Evolutionary conservation across 371 early-diverging fungal species (phyloP).

Genomic region (Saksenaea oblongispora): DNA sequence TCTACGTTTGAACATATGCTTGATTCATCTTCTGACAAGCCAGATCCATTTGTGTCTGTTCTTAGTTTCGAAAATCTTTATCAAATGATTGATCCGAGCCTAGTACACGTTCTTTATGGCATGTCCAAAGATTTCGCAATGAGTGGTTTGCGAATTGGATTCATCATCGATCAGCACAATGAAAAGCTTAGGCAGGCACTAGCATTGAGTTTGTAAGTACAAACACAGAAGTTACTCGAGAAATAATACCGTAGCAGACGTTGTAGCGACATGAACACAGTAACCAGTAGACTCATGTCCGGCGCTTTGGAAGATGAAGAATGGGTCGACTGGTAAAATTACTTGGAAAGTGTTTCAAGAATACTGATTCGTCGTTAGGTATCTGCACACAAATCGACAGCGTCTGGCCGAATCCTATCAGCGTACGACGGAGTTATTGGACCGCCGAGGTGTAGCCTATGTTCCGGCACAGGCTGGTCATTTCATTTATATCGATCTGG

Average conservation of each 20-base stretch:
- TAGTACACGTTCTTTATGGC: slow-evolving; percentile 75
- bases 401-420: slow-evolving; percentile 56
- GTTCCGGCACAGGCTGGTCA: slow-evolving; percentile 66
- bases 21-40: slow-evolving; percentile 10
- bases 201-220: slow-evolving; percentile 36
- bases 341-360: neutral
- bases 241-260: slow-evolving; percentile 20
- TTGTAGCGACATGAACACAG: slow-evolving; percentile 57
- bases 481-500: slow-evolving; percentile 67
- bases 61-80: slow-evolving; percentile 55
- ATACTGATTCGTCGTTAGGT: slow-evolving; percentile 16
- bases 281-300: slow-evolving; percentile 57
- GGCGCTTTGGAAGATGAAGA: slow-evolving; percentile 55
- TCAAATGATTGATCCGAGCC: slow-evolving; percentile 59
- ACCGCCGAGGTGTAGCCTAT: slow-evolving; percentile 47
- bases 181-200: slow-evolving; percentile 39
- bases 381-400: slow-evolving; percentile 57
- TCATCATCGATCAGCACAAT: slow-evolving; percentile 67
- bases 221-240: neutral
- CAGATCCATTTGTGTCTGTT: slow-evolving; percentile 55
- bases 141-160: slow-evolving; percentile 72
- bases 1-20: slow-evolving; percentile 56
- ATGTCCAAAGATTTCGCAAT: slow-evolving; percentile 80
- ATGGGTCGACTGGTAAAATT: slow-evolving; percentile 55
- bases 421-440: slow-evolving; percentile 36